Base-by-base conservation (phyloP, 371 early-diverging fungal species). In the Saksenaea oblongispora region DNA sequence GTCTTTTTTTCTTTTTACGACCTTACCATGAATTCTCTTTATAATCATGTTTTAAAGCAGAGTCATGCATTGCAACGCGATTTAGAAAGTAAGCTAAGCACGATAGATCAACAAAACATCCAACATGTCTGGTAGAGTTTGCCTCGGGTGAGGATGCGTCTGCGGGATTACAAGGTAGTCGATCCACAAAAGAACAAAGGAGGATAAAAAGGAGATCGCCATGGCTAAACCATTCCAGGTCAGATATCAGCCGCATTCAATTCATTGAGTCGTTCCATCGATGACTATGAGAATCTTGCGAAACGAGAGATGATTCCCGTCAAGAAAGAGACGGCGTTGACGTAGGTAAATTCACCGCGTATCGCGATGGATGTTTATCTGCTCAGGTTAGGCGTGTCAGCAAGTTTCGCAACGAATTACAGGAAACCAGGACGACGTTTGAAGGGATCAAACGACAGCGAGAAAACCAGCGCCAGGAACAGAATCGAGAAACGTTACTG, bases 311-410 rank as follows among this genome's bases (percentile, higher is more conserved):
- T 91, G 66, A 87, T 91, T 28, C 74, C 88, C 7, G 84, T 75
- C 26, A 92, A 91, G 63, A 89, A 90, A 65, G 91, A 93, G 67
- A 90, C 84, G 24, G 91, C 91, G 0, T 64, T 87, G 22, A 79
- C 80, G 92, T 93, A 84, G 68, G 79, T 76, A 34, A 24, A n/a
- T 34, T 59, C 37, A 14, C 24, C 42, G 53, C 13, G 34, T 15
- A 3, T 37, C 22, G 22, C 18, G 22, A 61, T 8, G 36, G 54
- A 51, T 4, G 35, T 36, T 4, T 1, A 31, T 17, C 28, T 56
- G 14, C 28, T 11, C 11, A 18, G 13, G 27, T 42, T 68, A 91
- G 91, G 22, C 89, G 90, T 56, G 83, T 87, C 5, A 63, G 73
- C 41, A 87, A 87, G 70, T 85, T 91, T 67, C 74, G 87, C 56